phyloP scores from a whole-genome alignment of 1,284 basidiomycete species.

The Sphaerobolus stellatus region DNA sequence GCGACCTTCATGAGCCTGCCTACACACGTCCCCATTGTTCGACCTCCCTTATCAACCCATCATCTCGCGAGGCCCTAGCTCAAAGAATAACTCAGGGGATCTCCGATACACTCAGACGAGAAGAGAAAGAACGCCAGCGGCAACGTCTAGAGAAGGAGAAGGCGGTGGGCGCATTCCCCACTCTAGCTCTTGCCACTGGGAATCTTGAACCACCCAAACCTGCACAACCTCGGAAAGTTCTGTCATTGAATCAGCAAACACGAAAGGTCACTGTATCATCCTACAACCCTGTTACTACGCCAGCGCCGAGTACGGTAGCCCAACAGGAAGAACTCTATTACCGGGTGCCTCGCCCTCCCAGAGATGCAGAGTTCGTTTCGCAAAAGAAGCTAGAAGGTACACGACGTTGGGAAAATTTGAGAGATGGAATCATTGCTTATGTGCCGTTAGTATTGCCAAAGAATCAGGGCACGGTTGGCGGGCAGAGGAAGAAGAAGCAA shows the following conservation, averaged over 20 bases:
- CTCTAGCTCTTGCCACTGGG: constrained; percentile 30
- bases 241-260: not conserved
- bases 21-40: constrained; percentile 59
- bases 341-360: too few relatives aligned
- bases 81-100: constrained; percentile 45
- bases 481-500: too few relatives aligned
- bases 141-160: constrained; percentile 46
- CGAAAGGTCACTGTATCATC: not conserved
- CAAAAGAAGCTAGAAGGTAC: too few relatives aligned
- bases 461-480: too few relatives aligned
- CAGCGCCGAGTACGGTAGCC: too few relatives aligned
- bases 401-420: too few relatives aligned
- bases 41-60: constrained; percentile 36
- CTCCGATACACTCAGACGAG: constrained; percentile 41
- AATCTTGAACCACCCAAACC: not conserved
- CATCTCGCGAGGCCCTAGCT: constrained; percentile 38
- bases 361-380: too few relatives aligned
- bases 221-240: not conserved
- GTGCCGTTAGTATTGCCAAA: too few relatives aligned
- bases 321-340: too few relatives aligned
- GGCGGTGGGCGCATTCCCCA: constrained; percentile 63
- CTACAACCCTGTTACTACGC: too few relatives aligned
- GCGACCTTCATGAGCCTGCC: constrained; percentile 54
- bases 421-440: too few relatives aligned
- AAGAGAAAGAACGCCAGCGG: constrained; percentile 48